Percentiles rank a stretch among this genome's conserved stretches.
phyloP scores from a whole-genome alignment of 192 early-diverging fungal genomes.

The Gorgonomyces haynaldii region DNA sequence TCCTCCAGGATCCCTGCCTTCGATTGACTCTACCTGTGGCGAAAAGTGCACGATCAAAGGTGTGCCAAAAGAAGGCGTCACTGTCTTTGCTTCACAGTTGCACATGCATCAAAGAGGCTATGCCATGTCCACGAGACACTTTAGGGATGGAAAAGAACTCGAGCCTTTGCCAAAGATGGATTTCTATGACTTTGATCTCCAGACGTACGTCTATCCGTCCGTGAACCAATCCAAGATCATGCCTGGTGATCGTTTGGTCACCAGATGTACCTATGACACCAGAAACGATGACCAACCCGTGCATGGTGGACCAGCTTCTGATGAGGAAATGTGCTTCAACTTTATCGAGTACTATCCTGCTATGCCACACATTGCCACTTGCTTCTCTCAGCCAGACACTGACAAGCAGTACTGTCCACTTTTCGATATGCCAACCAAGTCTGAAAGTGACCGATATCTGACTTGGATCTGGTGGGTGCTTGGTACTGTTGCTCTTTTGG shows the following conservation, averaged over 20 bases:
- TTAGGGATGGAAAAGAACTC: slow-evolving; percentile 2
- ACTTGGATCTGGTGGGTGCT: too few species aligned
- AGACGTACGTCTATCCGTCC: background rate
- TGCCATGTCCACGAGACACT: background rate
- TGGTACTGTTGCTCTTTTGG: too few species aligned
- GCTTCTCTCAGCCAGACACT: too few species aligned
- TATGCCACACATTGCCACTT: background rate
- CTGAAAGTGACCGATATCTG: too few species aligned
- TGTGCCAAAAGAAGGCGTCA: slow-evolving; percentile 1
- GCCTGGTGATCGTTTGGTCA: slow-evolving; percentile 5
- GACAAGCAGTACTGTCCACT: too few species aligned
- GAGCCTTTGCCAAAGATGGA: background rate
- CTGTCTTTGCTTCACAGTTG: background rate
- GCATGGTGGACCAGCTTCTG: background rate
- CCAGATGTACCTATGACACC: slow-evolving; percentile 2
- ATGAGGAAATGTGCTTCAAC: slow-evolving; percentile 7
- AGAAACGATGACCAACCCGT: background rate
- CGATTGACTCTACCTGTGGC: background rate
- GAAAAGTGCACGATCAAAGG: background rate
- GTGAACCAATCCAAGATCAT: background rate
- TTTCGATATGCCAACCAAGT: too few species aligned
- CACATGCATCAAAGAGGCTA: slow-evolving; percentile 6
- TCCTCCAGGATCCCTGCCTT: background rate
- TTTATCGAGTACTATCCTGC: slow-evolving; percentile 11
- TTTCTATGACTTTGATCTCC: slow-evolving; percentile 6